Conservation (phyloP, 2,329 filamentous ascomycete species). For the Colletotrichum spaethianum region DNA sequence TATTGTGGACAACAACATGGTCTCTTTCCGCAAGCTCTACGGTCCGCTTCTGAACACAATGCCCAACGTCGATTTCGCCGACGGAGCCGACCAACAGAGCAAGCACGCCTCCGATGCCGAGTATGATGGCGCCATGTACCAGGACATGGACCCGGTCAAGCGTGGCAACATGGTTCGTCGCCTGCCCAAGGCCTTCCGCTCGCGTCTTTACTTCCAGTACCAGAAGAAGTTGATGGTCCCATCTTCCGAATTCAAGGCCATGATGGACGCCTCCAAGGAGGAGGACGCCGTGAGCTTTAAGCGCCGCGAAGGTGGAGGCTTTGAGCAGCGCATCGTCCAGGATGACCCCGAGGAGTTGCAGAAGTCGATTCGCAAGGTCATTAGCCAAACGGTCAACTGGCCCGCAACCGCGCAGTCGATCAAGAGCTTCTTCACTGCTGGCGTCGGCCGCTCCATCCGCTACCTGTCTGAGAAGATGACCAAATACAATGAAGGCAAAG, state of each 20-base stretch:
- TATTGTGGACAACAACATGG: slow-evolving; percentile 92
- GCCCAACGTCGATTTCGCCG: slow-evolving; percentile 87
- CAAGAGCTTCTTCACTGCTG: slow-evolving; percentile 87
- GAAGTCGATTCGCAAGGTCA: slow-evolving; percentile 79
- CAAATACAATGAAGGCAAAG: slow-evolving; percentile 70
- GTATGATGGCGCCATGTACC: slow-evolving; percentile 78
- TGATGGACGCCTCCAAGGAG: slow-evolving; percentile 84
- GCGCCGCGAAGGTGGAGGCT: slow-evolving; percentile 83
- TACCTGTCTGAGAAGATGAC: slow-evolving; percentile 87
- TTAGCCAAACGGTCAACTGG: slow-evolving; percentile 92
- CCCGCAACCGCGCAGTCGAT: slow-evolving; percentile 89
- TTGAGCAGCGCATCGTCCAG: slow-evolving; percentile 86
- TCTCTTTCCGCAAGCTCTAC: slow-evolving; percentile 93
- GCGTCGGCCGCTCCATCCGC: slow-evolving; percentile 76
- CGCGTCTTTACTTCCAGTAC: slow-evolving; percentile 94
- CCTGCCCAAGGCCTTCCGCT: slow-evolving; percentile 87
- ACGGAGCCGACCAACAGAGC: slow-evolving; percentile 66
- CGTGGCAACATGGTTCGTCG: slow-evolving; percentile 97
- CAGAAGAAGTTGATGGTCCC: slow-evolving; percentile 92
- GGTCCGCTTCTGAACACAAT: slow-evolving; percentile 90
- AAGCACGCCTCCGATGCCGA: slow-evolving; percentile 64
- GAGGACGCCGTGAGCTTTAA: slow-evolving; percentile 77
- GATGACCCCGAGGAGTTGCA: slow-evolving; percentile 78
- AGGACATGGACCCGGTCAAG: slow-evolving; percentile 93
- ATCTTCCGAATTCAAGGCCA: slow-evolving; percentile 83